These are phyloP conservation scores for Paraphysoderma sedebokerense DNA, from an alignment of 371 early-diverging fungal genomes.

Conservation along the genomic window DNA sequence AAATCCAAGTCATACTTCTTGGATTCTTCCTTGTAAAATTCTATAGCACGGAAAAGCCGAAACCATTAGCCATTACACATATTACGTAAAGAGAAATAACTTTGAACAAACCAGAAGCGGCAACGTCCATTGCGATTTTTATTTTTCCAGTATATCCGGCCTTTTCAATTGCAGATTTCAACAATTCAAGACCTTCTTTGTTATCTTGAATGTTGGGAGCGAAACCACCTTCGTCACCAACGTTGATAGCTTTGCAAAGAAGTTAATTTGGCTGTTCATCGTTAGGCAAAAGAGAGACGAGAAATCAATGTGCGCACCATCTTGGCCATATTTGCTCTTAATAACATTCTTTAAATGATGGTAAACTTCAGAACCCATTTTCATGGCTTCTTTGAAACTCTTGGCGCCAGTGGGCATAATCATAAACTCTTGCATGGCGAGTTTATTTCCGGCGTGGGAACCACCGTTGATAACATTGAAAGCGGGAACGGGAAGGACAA, in stretches of 20 bases:
- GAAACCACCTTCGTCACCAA: constrained; percentile 99
- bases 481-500: constrained; percentile 89
- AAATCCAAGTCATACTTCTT: constrained; percentile 96
- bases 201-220: constrained; percentile 97
- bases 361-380: constrained; percentile 94
- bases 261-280: no score
- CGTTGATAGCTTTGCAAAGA: constrained; percentile 96
- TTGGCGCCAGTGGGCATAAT: constrained; percentile 91
- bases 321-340: constrained; percentile 94
- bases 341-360: constrained; percentile 85
- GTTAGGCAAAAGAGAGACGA: no score
- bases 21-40: constrained; percentile 88
- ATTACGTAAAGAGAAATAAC: no score
- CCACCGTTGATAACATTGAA: constrained; percentile 99
- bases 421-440: constrained; percentile 99
- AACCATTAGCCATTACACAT: no score
- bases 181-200: constrained; percentile 88
- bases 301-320: no score
- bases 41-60: no score
- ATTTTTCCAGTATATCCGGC: constrained; percentile 90
- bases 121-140: constrained; percentile 96
- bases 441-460: constrained; percentile 96
- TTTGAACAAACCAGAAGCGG: no score
- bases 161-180: constrained; percentile 71
- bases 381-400: constrained; percentile 90